phyloP scores from a whole-genome alignment of 805 yeast species.

The Dipodascus geniculatus region DNA sequence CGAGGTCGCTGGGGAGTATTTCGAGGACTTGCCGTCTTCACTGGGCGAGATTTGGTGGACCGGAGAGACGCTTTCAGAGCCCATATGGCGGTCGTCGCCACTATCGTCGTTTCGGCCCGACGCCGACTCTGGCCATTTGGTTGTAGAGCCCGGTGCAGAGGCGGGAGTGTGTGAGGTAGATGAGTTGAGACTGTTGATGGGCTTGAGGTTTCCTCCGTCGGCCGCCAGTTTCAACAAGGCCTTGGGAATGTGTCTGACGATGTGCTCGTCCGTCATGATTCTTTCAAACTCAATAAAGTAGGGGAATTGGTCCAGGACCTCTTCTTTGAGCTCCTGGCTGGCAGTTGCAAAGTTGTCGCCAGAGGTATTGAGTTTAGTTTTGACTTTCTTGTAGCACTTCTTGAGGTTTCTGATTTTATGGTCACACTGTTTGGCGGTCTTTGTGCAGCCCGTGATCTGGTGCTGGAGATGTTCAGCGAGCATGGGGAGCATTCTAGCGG shows the following conservation, averaged over 20 bases:
- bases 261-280: constrained; percentile 1
- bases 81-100: not conserved
- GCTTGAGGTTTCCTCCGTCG: not conserved
- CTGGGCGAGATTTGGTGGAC: not conserved
- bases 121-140: not conserved
- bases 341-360: not conserved
- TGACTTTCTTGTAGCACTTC: not conserved
- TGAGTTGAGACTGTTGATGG: not conserved
- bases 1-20: not conserved
- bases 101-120: not conserved
- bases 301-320: not conserved
- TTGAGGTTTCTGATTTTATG: not conserved
- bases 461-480: not conserved
- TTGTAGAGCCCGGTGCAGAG: not conserved
- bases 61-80: not conserved
- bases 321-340: constrained; percentile 1
- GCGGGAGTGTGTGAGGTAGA: not conserved
- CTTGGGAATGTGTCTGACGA: not conserved
- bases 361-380: not conserved
- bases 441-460: not conserved
- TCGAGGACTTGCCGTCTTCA: not conserved
- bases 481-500: not conserved
- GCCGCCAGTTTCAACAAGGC: not conserved
- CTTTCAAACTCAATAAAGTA: not conserved
- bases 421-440: constrained; percentile 1